phyloP scores from a whole-genome alignment of 2,329 filamentous ascomycete species.

The Diaporthe amygdali region DNA sequence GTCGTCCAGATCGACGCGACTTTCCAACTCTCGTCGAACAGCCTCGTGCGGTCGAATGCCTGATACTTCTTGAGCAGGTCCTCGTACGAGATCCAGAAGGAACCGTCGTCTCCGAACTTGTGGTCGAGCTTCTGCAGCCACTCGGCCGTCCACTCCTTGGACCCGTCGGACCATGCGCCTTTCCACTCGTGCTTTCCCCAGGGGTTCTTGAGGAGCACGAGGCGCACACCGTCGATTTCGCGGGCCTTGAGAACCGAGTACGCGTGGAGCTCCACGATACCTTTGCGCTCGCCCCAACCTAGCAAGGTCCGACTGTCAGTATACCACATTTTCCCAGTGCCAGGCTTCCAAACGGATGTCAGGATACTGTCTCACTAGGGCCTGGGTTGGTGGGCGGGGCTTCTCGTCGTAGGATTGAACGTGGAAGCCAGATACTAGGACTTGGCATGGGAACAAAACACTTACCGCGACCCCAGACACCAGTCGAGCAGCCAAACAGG shows the following conservation, averaged over 20 bases:
- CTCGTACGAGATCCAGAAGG: constrained; percentile 69
- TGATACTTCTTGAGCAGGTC: constrained; percentile 68
- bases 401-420: not conserved
- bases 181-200: constrained; percentile 69
- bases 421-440: not conserved
- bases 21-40: constrained; percentile 66
- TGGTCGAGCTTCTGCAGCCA: constrained; percentile 62
- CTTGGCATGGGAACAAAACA: not conserved
- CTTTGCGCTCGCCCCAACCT: constrained; percentile 64
- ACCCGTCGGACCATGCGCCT: constrained; percentile 53
- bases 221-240: constrained; percentile 52
- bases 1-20: constrained; percentile 66
- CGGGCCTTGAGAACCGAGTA: constrained; percentile 67
- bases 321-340: not conserved
- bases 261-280: constrained; percentile 63
- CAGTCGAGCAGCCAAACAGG: constrained; percentile 73
- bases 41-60: constrained; percentile 65
- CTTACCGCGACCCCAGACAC: constrained; percentile 58
- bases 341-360: not conserved
- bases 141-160: constrained; percentile 63
- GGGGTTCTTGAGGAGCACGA: constrained; percentile 58
- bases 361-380: not conserved
- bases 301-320: not conserved
- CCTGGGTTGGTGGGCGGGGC: not conserved
- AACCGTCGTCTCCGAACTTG: constrained; percentile 65